A percentile compares a stretch with the other conserved stretches of the same genome.
Conservation (phyloP, 805 yeast genomes). For the Wickerhamomyces chaumierensis region DNA sequence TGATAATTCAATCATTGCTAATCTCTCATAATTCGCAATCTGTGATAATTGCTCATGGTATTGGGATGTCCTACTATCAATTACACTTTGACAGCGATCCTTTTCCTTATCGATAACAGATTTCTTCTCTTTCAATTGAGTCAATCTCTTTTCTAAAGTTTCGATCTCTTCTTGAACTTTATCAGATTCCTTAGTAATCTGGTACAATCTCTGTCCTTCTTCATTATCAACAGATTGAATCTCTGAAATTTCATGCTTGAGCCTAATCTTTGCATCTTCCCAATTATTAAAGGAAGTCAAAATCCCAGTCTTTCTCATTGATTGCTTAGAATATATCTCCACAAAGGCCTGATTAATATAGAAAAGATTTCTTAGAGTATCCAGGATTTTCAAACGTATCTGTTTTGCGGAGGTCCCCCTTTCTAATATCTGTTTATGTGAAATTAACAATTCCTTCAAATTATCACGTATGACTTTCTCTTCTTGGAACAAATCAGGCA, state of each 20-base stretch:
- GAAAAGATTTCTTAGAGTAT: conserved; percentile 24
- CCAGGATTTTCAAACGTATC: conserved; percentile 14
- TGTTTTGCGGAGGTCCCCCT: conserved; percentile 19
- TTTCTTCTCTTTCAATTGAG: conserved; percentile 23
- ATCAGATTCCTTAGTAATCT: conserved; percentile 21
- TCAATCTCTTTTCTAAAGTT: conserved; percentile 23
- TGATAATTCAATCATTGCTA: conserved; percentile 17
- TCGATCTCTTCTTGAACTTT: conserved; percentile 27
- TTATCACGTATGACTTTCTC: conserved; percentile 10
- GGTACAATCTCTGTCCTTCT: conserved; percentile 28
- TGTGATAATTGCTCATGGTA: conserved; percentile 29
- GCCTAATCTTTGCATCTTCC: conserved; percentile 24
- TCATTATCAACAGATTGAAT: conserved; percentile 27
- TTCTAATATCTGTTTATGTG: conserved; percentile 19
- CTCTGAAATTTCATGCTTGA: conserved; percentile 23
- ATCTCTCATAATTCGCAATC: conserved; percentile 27
- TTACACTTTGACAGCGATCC: conserved; percentile 31
- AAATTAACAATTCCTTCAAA: conserved; percentile 8
- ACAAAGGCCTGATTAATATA: conserved; percentile 27
- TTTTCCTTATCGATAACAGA: conserved; percentile 25
- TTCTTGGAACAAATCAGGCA: conserved; percentile 11
- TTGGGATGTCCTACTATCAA: conserved; percentile 35
- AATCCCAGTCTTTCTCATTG: conserved; percentile 17
- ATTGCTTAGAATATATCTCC: conserved; percentile 29
- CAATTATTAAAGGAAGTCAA: conserved; percentile 23